These are phyloP conservation scores for Wickerhamomyces silvicola DNA, from an alignment of 805 yeast genomes.

Conservation along the genomic window DNA sequence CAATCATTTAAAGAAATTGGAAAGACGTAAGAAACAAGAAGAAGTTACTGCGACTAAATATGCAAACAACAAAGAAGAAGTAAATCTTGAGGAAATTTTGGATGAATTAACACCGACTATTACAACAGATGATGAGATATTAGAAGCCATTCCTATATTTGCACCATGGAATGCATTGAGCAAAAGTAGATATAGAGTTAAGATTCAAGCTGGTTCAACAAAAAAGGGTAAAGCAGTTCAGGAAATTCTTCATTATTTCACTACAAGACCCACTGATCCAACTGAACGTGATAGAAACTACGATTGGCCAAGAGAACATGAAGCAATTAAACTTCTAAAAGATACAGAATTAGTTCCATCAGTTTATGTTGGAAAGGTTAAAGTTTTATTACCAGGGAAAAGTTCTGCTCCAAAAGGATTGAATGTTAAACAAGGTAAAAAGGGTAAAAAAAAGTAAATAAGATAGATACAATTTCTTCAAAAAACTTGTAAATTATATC, in stretches of 20 bases:
- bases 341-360: conserved; percentile 61
- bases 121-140: conserved; percentile 40
- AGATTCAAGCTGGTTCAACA: conserved; percentile 67
- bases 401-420: conserved; percentile 23
- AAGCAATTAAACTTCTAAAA: conserved; percentile 46
- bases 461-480: neutral
- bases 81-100: conserved; percentile 37
- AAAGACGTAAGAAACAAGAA: conserved; percentile 31
- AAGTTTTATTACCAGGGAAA: conserved; percentile 51
- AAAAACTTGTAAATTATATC: neutral
- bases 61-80: conserved; percentile 32
- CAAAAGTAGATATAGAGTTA: conserved; percentile 74
- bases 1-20: conserved; percentile 27
- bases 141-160: conserved; percentile 74
- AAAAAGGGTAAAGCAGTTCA: conserved; percentile 84
- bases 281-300: conserved; percentile 37
- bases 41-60: conserved; percentile 29
- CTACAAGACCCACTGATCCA: conserved; percentile 39
- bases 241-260: conserved; percentile 59
- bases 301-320: conserved; percentile 71
- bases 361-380: conserved; percentile 67
- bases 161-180: conserved; percentile 86
- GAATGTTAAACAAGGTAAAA: conserved; percentile 6
- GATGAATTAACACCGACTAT: conserved; percentile 27
- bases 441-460: conserved; percentile 5